Evolutionary conservation across 139 green algal species (phyloP).

Genomic region (Micractinium conductrix): DNA sequence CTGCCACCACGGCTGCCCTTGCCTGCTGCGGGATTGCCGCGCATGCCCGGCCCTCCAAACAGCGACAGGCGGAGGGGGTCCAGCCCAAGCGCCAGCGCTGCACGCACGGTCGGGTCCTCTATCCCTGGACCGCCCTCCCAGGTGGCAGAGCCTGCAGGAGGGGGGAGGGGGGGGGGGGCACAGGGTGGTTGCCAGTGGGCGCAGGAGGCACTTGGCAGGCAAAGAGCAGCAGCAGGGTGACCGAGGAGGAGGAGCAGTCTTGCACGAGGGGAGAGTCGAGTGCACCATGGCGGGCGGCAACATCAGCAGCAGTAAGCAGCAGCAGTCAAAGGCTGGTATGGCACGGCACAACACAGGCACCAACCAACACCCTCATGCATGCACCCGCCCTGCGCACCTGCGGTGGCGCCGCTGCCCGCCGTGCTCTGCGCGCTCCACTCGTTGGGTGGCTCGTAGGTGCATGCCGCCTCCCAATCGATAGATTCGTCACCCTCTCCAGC

Average conservation of each 20-base stretch:
- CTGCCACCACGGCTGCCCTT: not conserved
- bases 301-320: too few relatives aligned
- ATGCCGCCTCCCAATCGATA: not conserved
- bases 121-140: not conserved
- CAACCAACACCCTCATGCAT: too few relatives aligned
- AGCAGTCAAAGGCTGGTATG: too few relatives aligned
- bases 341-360: too few relatives aligned
- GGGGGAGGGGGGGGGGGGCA: not conserved
- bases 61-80: constrained; percentile 15
- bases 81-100: constrained; percentile 7
- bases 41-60: not conserved
- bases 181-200: too few relatives aligned
- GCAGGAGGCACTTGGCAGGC: too few relatives aligned
- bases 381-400: not conserved
- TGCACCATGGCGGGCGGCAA: too few relatives aligned
- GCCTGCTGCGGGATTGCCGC: not conserved
- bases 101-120: not conserved
- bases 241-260: too few relatives aligned
- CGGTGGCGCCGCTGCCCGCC: not conserved
- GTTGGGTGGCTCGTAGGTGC: not conserved
- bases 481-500: not conserved
- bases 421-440: not conserved
- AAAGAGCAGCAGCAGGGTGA: too few relatives aligned
- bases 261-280: too few relatives aligned
- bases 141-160: not conserved